Evolutionary conservation across 768 basidiomycete species (phyloP).

Genomic region (Serendipita sp.): DNA sequence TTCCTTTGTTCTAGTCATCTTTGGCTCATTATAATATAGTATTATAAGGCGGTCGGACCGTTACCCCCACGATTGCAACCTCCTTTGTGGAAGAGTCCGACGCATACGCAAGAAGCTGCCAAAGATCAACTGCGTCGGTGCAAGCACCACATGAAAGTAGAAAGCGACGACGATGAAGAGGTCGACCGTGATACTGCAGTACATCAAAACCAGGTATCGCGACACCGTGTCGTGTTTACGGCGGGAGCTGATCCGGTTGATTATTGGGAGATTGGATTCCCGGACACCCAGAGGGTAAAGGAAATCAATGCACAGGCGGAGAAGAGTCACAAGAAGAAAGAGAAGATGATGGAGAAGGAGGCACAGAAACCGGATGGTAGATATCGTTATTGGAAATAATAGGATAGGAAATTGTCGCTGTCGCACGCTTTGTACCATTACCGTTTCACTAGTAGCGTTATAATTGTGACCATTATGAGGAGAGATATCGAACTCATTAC

Average conservation of each 20-base stretch:
- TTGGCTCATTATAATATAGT: not conserved
- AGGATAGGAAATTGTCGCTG: too few species aligned
- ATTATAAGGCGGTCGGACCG: constrained; percentile 2
- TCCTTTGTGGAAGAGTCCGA: not conserved
- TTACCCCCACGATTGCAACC: not conserved
- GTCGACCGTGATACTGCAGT: not conserved
- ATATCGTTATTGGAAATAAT: not conserved
- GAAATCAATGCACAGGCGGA: not conserved
- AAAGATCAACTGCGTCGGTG: not conserved
- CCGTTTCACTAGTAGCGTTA: not conserved
- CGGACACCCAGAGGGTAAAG: not conserved
- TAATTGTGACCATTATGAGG: not conserved
- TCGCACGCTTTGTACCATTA: not conserved
- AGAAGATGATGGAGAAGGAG: constrained; percentile 2
- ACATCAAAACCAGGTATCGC: not conserved
- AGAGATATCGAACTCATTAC: not conserved
- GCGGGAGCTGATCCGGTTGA: not conserved
- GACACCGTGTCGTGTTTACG: not conserved
- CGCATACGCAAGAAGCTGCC: not conserved
- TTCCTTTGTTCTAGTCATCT: not conserved
- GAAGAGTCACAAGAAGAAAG: not conserved
- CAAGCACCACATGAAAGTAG: not conserved
- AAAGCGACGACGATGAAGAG: not conserved
- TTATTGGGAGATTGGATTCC: not conserved
- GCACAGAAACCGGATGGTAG: not conserved